Conservation (phyloP, 2,329 filamentous ascomycete species). For the Ceratocystis colombiana region DNA sequence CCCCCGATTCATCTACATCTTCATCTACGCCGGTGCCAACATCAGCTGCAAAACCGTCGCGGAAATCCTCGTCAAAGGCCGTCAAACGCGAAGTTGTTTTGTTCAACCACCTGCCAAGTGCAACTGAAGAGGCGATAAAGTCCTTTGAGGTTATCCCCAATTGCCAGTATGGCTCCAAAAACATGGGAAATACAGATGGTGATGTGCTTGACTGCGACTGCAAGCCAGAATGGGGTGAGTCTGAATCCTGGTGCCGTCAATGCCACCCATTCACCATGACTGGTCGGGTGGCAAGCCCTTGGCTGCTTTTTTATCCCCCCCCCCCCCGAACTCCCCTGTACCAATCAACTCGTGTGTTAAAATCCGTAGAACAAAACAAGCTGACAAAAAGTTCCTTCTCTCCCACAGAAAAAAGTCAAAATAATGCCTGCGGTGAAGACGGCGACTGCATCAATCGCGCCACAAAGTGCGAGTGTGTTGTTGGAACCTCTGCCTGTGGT, state of each 20-base stretch:
- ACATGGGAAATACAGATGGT: slow-evolving; percentile 82
- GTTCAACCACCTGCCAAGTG: slow-evolving; percentile 66
- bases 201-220: slow-evolving; percentile 92
- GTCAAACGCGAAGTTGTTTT: slow-evolving; percentile 52
- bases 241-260: slow-evolving; percentile 17
- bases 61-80: slow-evolving; percentile 63
- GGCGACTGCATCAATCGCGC: slow-evolving; percentile 97
- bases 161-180: slow-evolving; percentile 85
- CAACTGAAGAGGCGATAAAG: slow-evolving; percentile 61
- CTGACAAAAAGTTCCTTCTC: not conserved
- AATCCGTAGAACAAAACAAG: not conserved
- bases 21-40: too few species aligned
- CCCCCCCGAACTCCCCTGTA: not conserved
- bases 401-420: slow-evolving; percentile 48
- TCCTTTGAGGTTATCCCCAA: slow-evolving; percentile 73
- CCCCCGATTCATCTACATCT: slow-evolving; percentile 38
- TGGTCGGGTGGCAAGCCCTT: not conserved
- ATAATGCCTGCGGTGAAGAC: slow-evolving; percentile 86
- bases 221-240: slow-evolving; percentile 86
- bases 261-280: not conserved
- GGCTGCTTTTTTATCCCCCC: not conserved
- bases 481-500: slow-evolving; percentile 69
- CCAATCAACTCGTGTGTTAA: not conserved
- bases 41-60: slow-evolving; percentile 48
- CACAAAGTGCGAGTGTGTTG: slow-evolving; percentile 92